Conservation (phyloP, 2,329 filamentous ascomycete species). For the Xylariomycetidae sp. region DNA sequence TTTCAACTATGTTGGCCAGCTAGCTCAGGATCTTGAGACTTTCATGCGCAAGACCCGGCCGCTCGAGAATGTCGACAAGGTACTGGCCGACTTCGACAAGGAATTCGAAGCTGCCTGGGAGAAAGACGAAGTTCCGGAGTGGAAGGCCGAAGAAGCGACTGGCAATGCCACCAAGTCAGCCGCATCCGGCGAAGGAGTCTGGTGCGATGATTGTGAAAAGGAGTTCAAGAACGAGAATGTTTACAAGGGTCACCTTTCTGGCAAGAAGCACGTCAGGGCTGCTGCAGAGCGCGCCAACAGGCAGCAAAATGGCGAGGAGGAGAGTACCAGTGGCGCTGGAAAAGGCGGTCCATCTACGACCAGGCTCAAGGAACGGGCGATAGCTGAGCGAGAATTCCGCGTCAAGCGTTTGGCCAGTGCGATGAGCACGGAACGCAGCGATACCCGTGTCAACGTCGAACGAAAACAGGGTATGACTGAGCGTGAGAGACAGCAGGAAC, state of each 20-base stretch:
- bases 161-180: conserved; percentile 28
- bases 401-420: conserved; percentile 72
- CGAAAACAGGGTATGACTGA: conserved; percentile 97
- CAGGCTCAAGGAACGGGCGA: conserved; percentile 77
- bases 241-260: conserved; percentile 80
- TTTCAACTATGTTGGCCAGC: conserved; percentile 76
- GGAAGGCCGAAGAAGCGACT: conserved; percentile 53
- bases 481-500: conserved; percentile 86
- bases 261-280: conserved; percentile 88
- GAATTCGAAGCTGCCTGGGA: conserved; percentile 85
- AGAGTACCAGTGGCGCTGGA: conserved; percentile 20
- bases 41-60: conserved; percentile 83
- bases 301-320: conserved; percentile 32
- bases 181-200: conserved; percentile 59
- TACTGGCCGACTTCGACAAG: conserved; percentile 68
- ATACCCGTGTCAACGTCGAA: conserved; percentile 92
- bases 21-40: conserved; percentile 77
- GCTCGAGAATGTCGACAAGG: conserved; percentile 75
- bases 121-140: conserved; percentile 71
- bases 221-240: conserved; percentile 95
- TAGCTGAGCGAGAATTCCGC: conserved; percentile 83
- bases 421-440: conserved; percentile 81
- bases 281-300: conserved; percentile 57
- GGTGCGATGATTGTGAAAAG: conserved; percentile 89
- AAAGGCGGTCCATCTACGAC: conserved; percentile 32